These are phyloP conservation scores for Corymbia calophylla DNA, from an alignment of 441 rosid genomes.

Conservation along the genomic window DNA sequence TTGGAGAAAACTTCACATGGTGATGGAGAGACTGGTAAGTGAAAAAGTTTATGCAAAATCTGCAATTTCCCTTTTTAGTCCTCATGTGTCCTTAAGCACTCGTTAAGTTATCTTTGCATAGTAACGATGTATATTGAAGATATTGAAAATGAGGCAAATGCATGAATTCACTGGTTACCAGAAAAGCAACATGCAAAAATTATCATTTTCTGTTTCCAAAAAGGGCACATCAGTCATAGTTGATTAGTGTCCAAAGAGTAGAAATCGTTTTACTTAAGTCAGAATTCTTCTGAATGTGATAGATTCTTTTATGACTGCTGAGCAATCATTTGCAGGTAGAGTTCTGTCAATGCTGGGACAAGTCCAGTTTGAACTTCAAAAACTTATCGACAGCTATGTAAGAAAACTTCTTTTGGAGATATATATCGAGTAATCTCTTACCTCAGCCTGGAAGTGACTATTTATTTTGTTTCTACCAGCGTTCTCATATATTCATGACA, in stretches of 20 bases:
- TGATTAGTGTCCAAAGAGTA: neutral
- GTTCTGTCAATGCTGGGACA: constrained; percentile 69
- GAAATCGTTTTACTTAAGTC: neutral
- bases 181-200: neutral
- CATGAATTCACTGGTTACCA: neutral
- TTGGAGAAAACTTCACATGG: constrained; percentile 62
- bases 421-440: neutral
- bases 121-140: neutral
- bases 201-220: neutral
- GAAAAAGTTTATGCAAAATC: neutral
- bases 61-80: neutral
- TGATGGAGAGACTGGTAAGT: constrained; percentile 72
- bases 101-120: neutral
- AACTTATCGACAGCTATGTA: constrained; percentile 87
- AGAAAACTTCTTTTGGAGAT: constrained; percentile 22
- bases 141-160: neutral
- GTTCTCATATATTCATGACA: constrained; percentile 72
- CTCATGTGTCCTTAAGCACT: neutral
- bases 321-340: constrained; percentile 44
- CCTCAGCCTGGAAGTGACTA: constrained; percentile 3
- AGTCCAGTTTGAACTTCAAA: constrained; percentile 83
- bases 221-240: neutral
- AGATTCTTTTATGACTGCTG: neutral
- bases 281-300: neutral
- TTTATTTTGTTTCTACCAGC: constrained; percentile 44